Evolutionary conservation across 2,329 filamentous ascomycete genomes (phyloP).

Genomic region (Coniochaeta pulveracea): DNA sequence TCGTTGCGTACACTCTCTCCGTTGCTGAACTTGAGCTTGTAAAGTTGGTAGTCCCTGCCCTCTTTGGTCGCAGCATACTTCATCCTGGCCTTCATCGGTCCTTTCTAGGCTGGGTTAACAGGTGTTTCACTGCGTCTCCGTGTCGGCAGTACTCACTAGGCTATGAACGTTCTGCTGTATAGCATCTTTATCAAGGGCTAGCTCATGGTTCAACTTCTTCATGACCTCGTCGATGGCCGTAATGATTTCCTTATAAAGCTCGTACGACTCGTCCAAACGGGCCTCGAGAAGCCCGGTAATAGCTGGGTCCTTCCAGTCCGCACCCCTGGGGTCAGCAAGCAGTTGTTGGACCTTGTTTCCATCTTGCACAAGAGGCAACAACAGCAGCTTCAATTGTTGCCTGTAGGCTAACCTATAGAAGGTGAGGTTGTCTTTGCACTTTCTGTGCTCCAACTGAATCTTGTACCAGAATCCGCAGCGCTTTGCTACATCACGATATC

Average conservation of each 20-base stretch:
- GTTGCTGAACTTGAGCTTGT: constrained; percentile 14
- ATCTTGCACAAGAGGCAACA: constrained; percentile 12
- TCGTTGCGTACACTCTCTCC: constrained; percentile 9
- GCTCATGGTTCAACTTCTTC: constrained; percentile 10
- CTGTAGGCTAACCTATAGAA: constrained; percentile 8
- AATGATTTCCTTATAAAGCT: constrained; percentile 9
- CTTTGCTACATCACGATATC: constrained; percentile 10
- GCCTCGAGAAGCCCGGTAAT: constrained; percentile 7
- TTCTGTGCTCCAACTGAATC: constrained; percentile 10
- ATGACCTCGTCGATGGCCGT: constrained; percentile 7
- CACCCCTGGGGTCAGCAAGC: constrained; percentile 9
- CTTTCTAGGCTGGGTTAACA: neutral
- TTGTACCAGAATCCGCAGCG: constrained; percentile 9
- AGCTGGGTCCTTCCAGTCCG: constrained; percentile 9
- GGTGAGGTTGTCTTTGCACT: constrained; percentile 9
- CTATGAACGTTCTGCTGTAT: constrained; percentile 7
- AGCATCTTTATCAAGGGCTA: constrained; percentile 9
- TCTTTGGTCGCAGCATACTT: constrained; percentile 6
- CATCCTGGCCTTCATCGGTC: neutral
- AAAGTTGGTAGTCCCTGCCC: constrained; percentile 8
- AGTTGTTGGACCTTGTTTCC: constrained; percentile 10
- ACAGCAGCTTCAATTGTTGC: constrained; percentile 10
- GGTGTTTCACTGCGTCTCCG: neutral
- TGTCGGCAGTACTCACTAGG: constrained; percentile 6
- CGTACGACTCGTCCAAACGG: constrained; percentile 10